Base-by-base conservation (phyloP, 164 flowering plant genomes). In the Saururus chinensis region DNA sequence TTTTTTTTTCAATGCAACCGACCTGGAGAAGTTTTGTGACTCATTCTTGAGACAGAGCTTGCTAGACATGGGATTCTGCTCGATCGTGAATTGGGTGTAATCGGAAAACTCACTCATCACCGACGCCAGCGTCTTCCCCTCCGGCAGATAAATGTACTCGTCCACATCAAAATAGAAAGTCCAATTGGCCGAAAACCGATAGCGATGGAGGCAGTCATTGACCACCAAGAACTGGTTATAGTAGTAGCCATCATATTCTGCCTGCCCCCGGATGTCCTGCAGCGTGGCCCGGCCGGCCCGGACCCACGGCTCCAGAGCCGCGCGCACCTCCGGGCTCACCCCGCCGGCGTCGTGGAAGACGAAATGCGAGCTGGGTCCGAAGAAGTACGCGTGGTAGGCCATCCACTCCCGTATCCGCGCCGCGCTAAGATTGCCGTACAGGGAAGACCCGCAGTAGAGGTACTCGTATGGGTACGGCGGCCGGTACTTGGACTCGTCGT, bases 291-390 rank as follows among this genome's bases (percentile, higher is more conserved):
- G 53, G 61, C 91, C 87, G 0, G 68, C 61, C 19, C 71, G 60
- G n/a, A 80, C 71, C 91, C 91, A 85, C 42, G 91, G 91, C 60
- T 81, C 81, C 49, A 83, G 69, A 21, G 57, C 87, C 10, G 68
- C 75, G 74, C 73, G 62, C 19, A 83, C 91, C 70, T 68, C 83
- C 23, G 71, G 65, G 22, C 71, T 60, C 17, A 77, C 76, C 20
- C 88, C 91, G 8, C 84, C 91, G 0, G 86, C 91, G 41, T 85
- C 88, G 56, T 85, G 86, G 40, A 85, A 77, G 55, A 83, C 84
- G 65, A 85, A 83, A 68, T 85, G 83, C n/a, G 88, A 80, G 11
- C 64, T 74, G 30, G 66, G 59, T 3, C 91, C 86, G 60, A 85
- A 83, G 68, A 83, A 77, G 79, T 82, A 76, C 7, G 80, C 82